phyloP scores from a whole-genome alignment of 495 filamentous ascomycete genomes.

The Penicillium tannophilum region DNA sequence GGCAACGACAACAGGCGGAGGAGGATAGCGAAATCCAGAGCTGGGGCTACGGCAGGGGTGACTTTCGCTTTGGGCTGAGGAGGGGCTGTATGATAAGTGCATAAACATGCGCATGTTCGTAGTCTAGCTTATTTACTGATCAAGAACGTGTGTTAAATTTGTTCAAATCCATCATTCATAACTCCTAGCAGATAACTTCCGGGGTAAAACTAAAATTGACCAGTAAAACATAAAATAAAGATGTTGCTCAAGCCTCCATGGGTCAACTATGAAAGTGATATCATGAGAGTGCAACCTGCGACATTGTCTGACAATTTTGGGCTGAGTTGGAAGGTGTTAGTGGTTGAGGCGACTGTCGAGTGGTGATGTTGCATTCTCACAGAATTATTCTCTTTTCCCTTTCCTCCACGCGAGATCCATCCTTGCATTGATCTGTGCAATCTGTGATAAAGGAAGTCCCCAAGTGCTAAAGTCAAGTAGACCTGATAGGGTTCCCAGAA shows the following conservation, averaged over 20 bases:
- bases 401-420: constrained; percentile 40
- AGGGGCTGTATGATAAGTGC: too few relatives aligned
- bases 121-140: too few relatives aligned
- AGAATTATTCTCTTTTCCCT: constrained; percentile 32
- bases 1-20: too few relatives aligned
- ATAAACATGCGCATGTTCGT: too few relatives aligned
- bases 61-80: too few relatives aligned
- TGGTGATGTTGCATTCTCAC: constrained; percentile 18
- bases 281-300: constrained; percentile 19
- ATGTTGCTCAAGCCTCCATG: constrained; percentile 11
- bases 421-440: constrained; percentile 14
- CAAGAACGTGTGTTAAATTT: constrained; percentile 2
- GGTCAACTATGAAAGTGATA: constrained; percentile 16
- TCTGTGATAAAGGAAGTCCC: not conserved
- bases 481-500: not conserved
- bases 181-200: constrained; percentile 18
- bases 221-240: constrained; percentile 15
- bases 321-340: constrained; percentile 12
- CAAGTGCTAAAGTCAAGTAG: not conserved
- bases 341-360: too few relatives aligned
- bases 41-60: too few relatives aligned
- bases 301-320: constrained; percentile 21
- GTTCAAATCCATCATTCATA: constrained; percentile 27
- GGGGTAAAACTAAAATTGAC: constrained; percentile 13
- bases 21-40: too few relatives aligned